Conservation (phyloP, 2,329 filamentous ascomycete genomes). For the Colletotrichum chrysophilum region DNA sequence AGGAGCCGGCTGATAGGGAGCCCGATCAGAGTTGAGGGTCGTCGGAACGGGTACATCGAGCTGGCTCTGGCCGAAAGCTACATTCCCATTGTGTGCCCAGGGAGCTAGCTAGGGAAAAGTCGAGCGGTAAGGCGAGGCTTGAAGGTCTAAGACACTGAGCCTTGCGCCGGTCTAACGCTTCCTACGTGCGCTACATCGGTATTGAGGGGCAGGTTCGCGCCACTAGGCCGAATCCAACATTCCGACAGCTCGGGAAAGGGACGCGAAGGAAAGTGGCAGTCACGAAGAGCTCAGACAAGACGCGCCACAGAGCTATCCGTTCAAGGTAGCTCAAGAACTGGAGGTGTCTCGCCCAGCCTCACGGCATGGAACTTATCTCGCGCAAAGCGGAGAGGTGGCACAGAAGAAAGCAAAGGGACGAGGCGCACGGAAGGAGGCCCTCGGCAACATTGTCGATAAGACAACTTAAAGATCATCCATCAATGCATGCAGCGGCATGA, state of each 20-base stretch:
- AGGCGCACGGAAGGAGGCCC: neutral
- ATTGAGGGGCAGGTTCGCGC: constrained; percentile 10
- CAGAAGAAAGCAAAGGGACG: neutral
- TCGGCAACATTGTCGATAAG: neutral
- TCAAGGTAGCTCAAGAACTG: neutral
- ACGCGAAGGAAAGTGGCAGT: neutral
- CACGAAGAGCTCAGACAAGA: neutral
- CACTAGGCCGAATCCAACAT: constrained; percentile 19
- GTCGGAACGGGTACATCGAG: constrained; percentile 10
- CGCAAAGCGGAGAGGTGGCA: neutral
- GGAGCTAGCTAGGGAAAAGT: neutral
- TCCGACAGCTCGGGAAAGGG: constrained; percentile 14
- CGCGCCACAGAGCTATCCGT: constrained; percentile 5
- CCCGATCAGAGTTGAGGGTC: neutral
- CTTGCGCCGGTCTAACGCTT: constrained; percentile 12
- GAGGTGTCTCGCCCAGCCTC: neutral
- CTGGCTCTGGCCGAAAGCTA: neutral
- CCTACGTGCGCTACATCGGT: neutral
- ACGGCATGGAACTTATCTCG: neutral
- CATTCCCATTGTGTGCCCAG: neutral
- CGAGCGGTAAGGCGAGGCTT: neutral
- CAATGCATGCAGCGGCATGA: neutral
- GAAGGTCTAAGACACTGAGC: constrained; percentile 10
- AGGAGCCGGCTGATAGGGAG: neutral
- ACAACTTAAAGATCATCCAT: neutral